Percentiles rank a stretch among this genome's conserved stretches.
These are phyloP conservation scores for Cenchrus americanus DNA, from an alignment of 176 grass and related monocot species.

Conservation along the genomic window DNA sequence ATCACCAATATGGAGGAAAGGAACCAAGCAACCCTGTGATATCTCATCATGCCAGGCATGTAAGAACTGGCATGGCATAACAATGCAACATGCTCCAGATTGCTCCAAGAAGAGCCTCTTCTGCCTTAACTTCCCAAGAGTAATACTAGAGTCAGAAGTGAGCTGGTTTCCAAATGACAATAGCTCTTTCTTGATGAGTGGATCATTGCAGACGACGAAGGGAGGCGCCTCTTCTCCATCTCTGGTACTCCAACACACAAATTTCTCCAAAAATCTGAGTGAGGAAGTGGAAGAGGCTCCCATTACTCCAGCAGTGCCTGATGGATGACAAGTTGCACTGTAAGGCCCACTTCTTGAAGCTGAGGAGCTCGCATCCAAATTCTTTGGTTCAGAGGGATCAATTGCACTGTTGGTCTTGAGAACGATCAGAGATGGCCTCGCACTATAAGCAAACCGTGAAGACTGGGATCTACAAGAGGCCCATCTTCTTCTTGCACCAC, in stretches of 20 bases:
- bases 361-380: slow-evolving; percentile 43
- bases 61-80: slow-evolving; percentile 71
- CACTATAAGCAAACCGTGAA: slow-evolving; percentile 45
- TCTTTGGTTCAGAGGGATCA: slow-evolving; percentile 43
- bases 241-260: slow-evolving; percentile 53
- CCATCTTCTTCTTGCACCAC: slow-evolving; percentile 31
- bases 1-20: slow-evolving; percentile 65
- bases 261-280: slow-evolving; percentile 68
- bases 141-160: slow-evolving; percentile 26
- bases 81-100: slow-evolving; percentile 75
- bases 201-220: slow-evolving; percentile 68
- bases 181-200: slow-evolving; percentile 45
- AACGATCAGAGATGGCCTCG: slow-evolving; percentile 48
- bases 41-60: slow-evolving; percentile 70
- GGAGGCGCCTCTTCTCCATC: slow-evolving; percentile 59
- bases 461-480: slow-evolving; percentile 41
- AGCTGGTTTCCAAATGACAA: slow-evolving; percentile 20
- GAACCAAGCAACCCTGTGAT: slow-evolving; percentile 63
- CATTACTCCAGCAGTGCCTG: slow-evolving; percentile 60
- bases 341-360: slow-evolving; percentile 41
- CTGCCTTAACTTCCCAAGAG: slow-evolving; percentile 60
- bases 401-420: slow-evolving; percentile 38
- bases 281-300: slow-evolving; percentile 61
- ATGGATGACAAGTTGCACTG: slow-evolving; percentile 27
- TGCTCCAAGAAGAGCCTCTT: slow-evolving; percentile 66